Evolutionary conservation across 164 flowering plant species (phyloP).

Genomic region (Stephania yunnanensis): DNA sequence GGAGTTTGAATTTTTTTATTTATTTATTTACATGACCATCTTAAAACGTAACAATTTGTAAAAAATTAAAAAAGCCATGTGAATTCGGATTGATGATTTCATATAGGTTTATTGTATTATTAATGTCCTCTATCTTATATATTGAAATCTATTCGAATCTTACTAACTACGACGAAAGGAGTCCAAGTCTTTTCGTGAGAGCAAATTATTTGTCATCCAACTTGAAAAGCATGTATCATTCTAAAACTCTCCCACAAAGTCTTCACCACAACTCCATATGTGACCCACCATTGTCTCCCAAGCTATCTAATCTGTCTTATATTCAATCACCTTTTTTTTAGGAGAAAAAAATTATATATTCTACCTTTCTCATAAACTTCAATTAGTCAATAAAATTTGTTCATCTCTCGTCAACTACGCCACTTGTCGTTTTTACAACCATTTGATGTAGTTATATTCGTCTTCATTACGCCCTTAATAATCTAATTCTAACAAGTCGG

Average conservation of each 20-base stretch:
- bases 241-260: constrained; percentile 38
- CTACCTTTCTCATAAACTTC: not conserved
- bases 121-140: not conserved
- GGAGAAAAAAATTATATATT: too few species aligned
- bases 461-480: not conserved
- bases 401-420: constrained; percentile 1
- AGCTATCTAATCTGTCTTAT: constrained; percentile 14
- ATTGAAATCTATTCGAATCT: constrained; percentile 60
- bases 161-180: constrained; percentile 43
- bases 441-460: not conserved
- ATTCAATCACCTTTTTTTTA: constrained; percentile 9
- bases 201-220: constrained; percentile 18
- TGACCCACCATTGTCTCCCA: constrained; percentile 50
- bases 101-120: not conserved
- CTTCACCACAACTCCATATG: constrained; percentile 51
- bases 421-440: not conserved
- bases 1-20: too few species aligned
- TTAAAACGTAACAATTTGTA: too few species aligned
- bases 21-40: too few species aligned
- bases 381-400: constrained; percentile 22
- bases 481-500: not conserved
- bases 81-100: too few species aligned
- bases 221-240: constrained; percentile 27
- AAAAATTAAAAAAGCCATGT: too few species aligned
- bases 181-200: constrained; percentile 14